phyloP scores from a whole-genome alignment of 352 stramenopile species.

The Aphanomyces euteiches region DNA sequence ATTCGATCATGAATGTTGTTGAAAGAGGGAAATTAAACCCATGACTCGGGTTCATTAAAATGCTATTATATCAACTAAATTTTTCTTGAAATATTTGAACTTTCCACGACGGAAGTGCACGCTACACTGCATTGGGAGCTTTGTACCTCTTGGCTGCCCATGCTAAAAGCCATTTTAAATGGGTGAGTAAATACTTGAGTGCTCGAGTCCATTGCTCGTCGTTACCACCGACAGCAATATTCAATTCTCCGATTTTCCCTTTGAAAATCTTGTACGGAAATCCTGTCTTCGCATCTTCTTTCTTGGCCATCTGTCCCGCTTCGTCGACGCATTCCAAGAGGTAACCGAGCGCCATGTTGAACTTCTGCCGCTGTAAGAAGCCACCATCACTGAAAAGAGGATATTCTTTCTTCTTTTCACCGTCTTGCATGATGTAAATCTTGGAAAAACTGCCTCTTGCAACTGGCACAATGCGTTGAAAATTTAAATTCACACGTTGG shows the following conservation, averaged over 20 bases:
- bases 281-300: slow-evolving; percentile 82
- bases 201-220: slow-evolving; percentile 90
- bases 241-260: slow-evolving; percentile 86
- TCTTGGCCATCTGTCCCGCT: slow-evolving; percentile 75
- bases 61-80: too few species aligned
- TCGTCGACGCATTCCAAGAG: slow-evolving; percentile 89
- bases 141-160: slow-evolving; percentile 87
- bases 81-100: too few species aligned
- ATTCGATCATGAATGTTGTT: too few species aligned
- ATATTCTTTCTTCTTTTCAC: slow-evolving; percentile 50
- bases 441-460: slow-evolving; percentile 81
- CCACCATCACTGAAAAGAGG: slow-evolving; percentile 71
- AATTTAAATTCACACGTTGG: slow-evolving; percentile 73
- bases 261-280: slow-evolving; percentile 90
- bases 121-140: too few species aligned
- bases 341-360: slow-evolving; percentile 88
- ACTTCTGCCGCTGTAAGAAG: slow-evolving; percentile 86
- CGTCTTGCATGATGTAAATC: slow-evolving; percentile 82
- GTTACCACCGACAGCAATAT: slow-evolving; percentile 76
- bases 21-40: too few species aligned
- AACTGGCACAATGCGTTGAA: slow-evolving; percentile 76
- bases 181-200: slow-evolving; percentile 89
- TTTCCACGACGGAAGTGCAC: too few species aligned
- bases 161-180: slow-evolving; percentile 91
- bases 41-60: too few species aligned